Evolutionary conservation across 805 yeast genomes (phyloP), one percentile per base, ranked within the genome.

Genomic region (Nakazawaea pomicola): DNA sequence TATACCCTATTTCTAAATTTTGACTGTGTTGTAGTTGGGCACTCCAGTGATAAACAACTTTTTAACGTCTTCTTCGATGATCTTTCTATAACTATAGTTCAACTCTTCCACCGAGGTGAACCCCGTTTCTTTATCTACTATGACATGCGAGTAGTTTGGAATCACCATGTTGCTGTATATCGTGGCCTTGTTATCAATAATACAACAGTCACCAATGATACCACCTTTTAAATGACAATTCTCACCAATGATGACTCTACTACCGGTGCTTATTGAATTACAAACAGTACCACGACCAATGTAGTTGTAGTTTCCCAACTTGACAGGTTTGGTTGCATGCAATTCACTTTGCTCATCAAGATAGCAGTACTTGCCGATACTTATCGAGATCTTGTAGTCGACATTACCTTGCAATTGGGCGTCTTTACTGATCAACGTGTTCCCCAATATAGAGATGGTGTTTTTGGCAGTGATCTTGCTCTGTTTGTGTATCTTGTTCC

Each of bases 61-160:
- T 61, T 66, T 40, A n/a, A 36, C 37, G n/a, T 35, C 40, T 5
- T 7, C 7, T 33, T 41, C 44, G 4, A 57, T 57, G 4, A 52
- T 11, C 30, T 50, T 54, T 33, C 55, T 59, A 41, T 49, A 57
- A 30, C 61, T 51, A 36, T 54, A 58, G 12, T 55, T 49, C 18
- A 64, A 46, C 3, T 40, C 49, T 12, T 25, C 38, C 36, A 36
- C 46, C 39, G 52, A 38, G 19, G 36, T 11, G 15, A 14, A 6
- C 21, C 38, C 12, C 35, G 34, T 25, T n/a, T 30, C 28, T 8
- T 19, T 38, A 19, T 16, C 16, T 30, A n/a, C n/a, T 19, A 42
- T 8, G 14, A 75, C 80, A 21, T 64, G 56, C 28, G 74, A 64
- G 46, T 67, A 76, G 0, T 81, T 76, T 3, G 83, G 79, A n/a